phyloP scores from a whole-genome alignment of 1,284 basidiomycete species.

The Cutaneotrichosporon cyanovorans region DNA sequence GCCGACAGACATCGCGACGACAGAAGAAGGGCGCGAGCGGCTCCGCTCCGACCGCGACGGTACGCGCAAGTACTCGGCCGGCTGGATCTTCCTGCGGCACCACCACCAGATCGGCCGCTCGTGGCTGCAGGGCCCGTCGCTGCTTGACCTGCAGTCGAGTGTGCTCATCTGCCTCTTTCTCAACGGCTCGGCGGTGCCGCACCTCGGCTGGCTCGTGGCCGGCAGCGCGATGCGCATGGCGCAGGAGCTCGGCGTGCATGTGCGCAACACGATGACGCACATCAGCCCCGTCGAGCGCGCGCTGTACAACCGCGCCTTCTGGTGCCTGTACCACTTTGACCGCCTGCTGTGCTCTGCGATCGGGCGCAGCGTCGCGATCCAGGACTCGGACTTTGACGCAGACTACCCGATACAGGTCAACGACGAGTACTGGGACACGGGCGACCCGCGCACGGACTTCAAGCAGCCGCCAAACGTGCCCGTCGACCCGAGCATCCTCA shows the following conservation, averaged over 20 bases:
- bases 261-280: slow-evolving; percentile 32
- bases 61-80: slow-evolving; percentile 51
- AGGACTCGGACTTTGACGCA: slow-evolving; percentile 76
- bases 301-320: slow-evolving; percentile 70
- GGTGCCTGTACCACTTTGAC: slow-evolving; percentile 52
- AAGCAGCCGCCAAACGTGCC: slow-evolving; percentile 53
- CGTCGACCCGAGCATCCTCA: slow-evolving; percentile 48
- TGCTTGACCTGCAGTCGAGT: slow-evolving; percentile 68
- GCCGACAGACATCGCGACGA: slow-evolving; percentile 37
- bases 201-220: slow-evolving; percentile 63
- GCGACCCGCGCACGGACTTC: slow-evolving; percentile 49
- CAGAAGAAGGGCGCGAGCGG: slow-evolving; percentile 36
- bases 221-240: slow-evolving; percentile 64
- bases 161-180: slow-evolving; percentile 45
- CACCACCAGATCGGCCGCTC: slow-evolving; percentile 53
- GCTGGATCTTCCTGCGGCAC: slow-evolving; percentile 68
- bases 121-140: slow-evolving; percentile 53
- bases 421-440: slow-evolving; percentile 68
- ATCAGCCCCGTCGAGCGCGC: slow-evolving; percentile 52
- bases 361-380: slow-evolving; percentile 71
- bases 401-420: slow-evolving; percentile 73
- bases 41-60: slow-evolving; percentile 36
- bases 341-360: slow-evolving; percentile 60
- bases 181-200: slow-evolving; percentile 58
- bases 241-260: slow-evolving; percentile 44